Base-by-base conservation (phyloP, 2,329 filamentous ascomycete genomes). In the Penicillium rolfsii region DNA sequence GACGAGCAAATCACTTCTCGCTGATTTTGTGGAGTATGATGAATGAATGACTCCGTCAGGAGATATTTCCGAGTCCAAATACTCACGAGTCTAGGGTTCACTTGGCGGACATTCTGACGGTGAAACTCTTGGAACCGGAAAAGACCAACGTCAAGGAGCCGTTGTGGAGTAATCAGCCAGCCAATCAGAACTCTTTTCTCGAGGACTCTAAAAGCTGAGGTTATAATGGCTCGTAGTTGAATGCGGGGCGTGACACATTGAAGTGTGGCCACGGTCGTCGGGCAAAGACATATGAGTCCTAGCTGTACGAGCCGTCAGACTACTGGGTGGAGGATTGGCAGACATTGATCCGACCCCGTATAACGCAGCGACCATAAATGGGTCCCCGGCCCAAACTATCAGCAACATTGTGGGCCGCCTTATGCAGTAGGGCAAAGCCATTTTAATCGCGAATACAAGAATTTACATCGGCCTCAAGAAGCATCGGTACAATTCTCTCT, bases 251-350 rank as follows among this genome's bases (percentile, higher is more conserved):
- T 33, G 5, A 11, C 8, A 5, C 30, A 33, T 33, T 5, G 9
- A 9, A 33, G 30, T 33, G 30, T 11, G 1, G 9, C 30, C 30
- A 4, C 30, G 9, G 5, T 33, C 11, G 30, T 33, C 30, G 30
- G 9, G 30, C 30, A 33, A 11, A 33, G 30, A 33, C 4, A 11
- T 33, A 33, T 11, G 19, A 33, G 30, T 11, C 30, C 30, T 33
- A 33, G 30, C 30, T 33, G 9, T 33, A 33, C 9, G 11, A 33
- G 30, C 8, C 30, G 30, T 11, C 30, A 11, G 11, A 5, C 30
- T 33, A 11, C 86, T 2, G 76, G 76, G 36, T 88, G 80, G 33
- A 82, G 81, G 11, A 80, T 83, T 3, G 81, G 83, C 4, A 83
- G 80, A 5, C 86, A 48, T 30, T 30, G 24, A 48, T 48, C 26